Conservation (phyloP, 75 land plant genomes). For the Picea glauca region DNA sequence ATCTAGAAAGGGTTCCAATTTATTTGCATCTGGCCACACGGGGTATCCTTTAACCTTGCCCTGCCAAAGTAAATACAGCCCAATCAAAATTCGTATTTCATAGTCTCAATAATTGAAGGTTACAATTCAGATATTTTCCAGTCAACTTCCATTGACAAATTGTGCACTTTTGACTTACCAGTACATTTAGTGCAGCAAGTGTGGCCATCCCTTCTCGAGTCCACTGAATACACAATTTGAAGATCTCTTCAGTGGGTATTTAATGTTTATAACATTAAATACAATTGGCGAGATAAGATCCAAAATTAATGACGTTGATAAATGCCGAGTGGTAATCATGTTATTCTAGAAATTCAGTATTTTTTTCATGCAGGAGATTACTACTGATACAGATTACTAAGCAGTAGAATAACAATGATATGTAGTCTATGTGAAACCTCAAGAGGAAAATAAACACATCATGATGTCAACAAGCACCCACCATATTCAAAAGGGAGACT, state of each 20-base stretch:
- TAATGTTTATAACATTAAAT: background rate
- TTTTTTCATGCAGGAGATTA: background rate
- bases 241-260: background rate
- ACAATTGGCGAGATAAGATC: background rate
- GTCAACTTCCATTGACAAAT: background rate
- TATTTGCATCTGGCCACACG: constrained; percentile 76
- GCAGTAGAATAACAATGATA: background rate
- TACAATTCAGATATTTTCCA: background rate
- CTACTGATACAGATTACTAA: background rate
- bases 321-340: too few species aligned
- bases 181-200: constrained; percentile 88
- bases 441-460: too few species aligned
- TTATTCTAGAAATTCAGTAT: background rate
- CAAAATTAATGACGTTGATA: background rate
- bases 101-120: background rate
- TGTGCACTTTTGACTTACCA: constrained; percentile 36
- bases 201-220: constrained; percentile 99
- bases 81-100: background rate
- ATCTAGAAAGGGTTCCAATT: constrained; percentile 72
- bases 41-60: constrained; percentile 92
- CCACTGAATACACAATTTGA: constrained; percentile 56
- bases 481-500: too few species aligned
- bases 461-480: too few species aligned
- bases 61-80: constrained; percentile 23
- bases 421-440: background rate